Base-by-base conservation (phyloP, 176 grass and related monocot genomes). In the Luzula sylvatica region DNA sequence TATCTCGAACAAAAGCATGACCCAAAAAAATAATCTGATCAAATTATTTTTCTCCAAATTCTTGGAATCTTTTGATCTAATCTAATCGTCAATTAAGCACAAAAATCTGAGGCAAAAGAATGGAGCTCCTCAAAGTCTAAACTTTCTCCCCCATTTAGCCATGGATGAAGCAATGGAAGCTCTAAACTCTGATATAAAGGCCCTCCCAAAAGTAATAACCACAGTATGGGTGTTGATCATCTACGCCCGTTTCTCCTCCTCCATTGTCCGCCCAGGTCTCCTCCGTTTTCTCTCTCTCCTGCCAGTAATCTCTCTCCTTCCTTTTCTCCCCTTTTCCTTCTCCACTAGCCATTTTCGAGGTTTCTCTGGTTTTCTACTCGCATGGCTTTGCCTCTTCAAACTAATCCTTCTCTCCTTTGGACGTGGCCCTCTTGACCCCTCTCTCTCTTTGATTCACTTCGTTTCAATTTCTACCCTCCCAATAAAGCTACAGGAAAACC, bases 361-460 rank as follows among this genome's bases (percentile, higher is more conserved):
- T 43, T 15, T 63, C 42, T 48, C 73, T 3, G 80, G 50, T 8
- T 83, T 78, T 67, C 68, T 83, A 25, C 45, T 83, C 41, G 41
- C 63, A 15, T 83, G 80, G 80, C 74, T 83, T 41, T 21, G 39
- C 65, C 20, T 66, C 7, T 78, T 78, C 74, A 83, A 83, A 54
- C 20, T 83, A 15, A 14, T 56, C 20, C 51, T 83, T 23, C 55
- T 83, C 50, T 71, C 74, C 53, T 35, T 23, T 15, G 50, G 55
- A 49, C 26, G 11, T 5, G 68, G 72, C 3, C 80, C 80, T 11
- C 74, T 78, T 13, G 8, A 69, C 22, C 39, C 50, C 0, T 30
- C 30, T 0, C 61, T 74, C 25, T 42, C 71, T 15, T 40, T 74
- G 25, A 52, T 66, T 42, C 14, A 15, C 12, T 74, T 66, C 40